phyloP scores from a whole-genome alignment of 441 rosid species.

The Adansonia gregorii region DNA sequence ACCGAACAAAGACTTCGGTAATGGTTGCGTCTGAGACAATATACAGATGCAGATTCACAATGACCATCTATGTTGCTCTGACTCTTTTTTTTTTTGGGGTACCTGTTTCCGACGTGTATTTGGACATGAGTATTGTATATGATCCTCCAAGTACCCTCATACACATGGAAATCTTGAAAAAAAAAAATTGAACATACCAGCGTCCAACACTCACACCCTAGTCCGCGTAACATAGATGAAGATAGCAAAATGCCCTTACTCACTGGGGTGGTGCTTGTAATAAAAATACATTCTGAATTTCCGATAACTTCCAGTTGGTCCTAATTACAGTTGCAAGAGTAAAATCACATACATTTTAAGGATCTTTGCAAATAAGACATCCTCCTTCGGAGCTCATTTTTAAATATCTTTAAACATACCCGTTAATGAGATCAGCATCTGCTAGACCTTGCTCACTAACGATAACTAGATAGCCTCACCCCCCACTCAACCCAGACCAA shows the following conservation, averaged over 20 bases:
- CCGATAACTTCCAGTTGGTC: neutral
- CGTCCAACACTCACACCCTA: no score
- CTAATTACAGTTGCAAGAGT: neutral
- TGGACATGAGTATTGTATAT: no score
- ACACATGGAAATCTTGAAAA: no score
- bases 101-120: no score
- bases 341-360: neutral
- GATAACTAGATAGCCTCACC: constrained; percentile 1
- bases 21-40: neutral
- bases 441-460: constrained; percentile 14
- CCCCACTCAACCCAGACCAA: neutral
- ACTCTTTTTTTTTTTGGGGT: no score
- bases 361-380: neutral
- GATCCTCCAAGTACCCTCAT: no score
- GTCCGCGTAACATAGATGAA: no score
- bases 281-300: neutral
- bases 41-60: neutral
- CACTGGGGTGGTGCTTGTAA: neutral
- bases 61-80: neutral
- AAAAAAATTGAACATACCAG: no score
- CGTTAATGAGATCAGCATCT: neutral
- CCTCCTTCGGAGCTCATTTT: constrained; percentile 4
- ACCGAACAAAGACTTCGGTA: neutral
- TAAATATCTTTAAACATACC: neutral
- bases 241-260: neutral